A percentile compares a stretch with the other conserved stretches of the same genome.
Conservation (phyloP, 129 eudicot species). For the Artemisia argyi region DNA sequence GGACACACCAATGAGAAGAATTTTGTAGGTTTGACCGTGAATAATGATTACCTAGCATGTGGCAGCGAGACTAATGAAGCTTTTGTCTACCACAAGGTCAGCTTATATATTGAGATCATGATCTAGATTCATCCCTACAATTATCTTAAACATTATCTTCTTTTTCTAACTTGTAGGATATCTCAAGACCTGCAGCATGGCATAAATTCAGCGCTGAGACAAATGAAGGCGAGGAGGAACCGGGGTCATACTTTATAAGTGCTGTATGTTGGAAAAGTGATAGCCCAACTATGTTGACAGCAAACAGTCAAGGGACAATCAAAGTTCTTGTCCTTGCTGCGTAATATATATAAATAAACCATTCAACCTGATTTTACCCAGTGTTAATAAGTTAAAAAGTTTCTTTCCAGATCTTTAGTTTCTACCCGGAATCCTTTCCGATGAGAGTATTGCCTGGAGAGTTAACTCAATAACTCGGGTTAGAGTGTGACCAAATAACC, state of each 20-base stretch:
- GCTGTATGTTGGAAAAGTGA: conserved; percentile 89
- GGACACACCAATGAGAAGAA: conserved; percentile 92
- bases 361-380: neutral
- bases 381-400: neutral
- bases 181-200: conserved; percentile 72
- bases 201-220: conserved; percentile 56
- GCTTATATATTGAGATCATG: neutral
- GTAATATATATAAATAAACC: conserved; percentile 21
- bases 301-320: conserved; percentile 85
- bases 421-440: neutral
- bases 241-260: conserved; percentile 76
- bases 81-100: conserved; percentile 86
- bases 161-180: conserved; percentile 45
- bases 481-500: too few relatives aligned
- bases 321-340: conserved; percentile 78
- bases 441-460: too few relatives aligned
- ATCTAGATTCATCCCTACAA: neutral
- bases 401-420: conserved; percentile 7
- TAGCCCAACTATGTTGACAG: conserved; percentile 80
- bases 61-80: conserved; percentile 94
- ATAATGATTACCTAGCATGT: conserved; percentile 73
- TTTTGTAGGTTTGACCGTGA: conserved; percentile 79
- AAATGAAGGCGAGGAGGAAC: conserved; percentile 48
- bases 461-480: too few relatives aligned
- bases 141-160: neutral